Conservation (phyloP, 2,329 filamentous ascomycete genomes). For the Talaromyces sp. region DNA sequence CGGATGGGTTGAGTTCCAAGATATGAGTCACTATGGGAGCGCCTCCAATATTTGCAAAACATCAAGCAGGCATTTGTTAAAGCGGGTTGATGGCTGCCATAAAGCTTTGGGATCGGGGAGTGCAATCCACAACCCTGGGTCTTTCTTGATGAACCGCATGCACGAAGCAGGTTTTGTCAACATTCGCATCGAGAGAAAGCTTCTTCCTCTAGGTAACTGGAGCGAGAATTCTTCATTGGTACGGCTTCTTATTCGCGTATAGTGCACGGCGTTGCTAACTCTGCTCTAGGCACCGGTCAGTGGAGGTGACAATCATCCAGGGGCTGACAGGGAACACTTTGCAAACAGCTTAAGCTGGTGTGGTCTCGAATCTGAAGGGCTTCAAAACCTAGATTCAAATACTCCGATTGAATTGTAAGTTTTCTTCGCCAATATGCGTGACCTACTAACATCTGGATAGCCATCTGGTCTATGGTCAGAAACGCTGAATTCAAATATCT, state of each 20-base stretch:
- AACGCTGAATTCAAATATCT: neutral
- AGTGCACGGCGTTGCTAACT: neutral
- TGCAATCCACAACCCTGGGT: neutral
- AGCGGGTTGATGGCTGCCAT: slow-evolving; percentile 8
- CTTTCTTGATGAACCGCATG: slow-evolving; percentile 9
- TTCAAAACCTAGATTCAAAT: neutral
- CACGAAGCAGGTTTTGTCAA: slow-evolving; percentile 9
- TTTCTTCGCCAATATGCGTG: neutral
- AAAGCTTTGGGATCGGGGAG: neutral
- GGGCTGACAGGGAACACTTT: neutral
- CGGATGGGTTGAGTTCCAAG: slow-evolving; percentile 13
- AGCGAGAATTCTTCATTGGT: neutral
- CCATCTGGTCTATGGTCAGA: slow-evolving; percentile 13
- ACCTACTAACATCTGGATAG: neutral
- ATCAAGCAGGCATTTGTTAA: slow-evolving; percentile 12
- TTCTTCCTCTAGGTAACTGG: neutral
- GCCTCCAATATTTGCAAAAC: neutral
- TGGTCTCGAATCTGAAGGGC: neutral
- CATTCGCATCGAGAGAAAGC: slow-evolving; percentile 5
- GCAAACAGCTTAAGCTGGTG: neutral
- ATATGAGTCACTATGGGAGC: neutral
- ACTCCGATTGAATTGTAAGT: neutral
- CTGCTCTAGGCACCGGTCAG: neutral
- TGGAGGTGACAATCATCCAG: neutral
- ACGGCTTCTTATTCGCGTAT: neutral